Evolutionary conservation across 768 basidiomycete species (phyloP), one percentile per base, ranked within the genome.

Genomic region (Trametes villosa): DNA sequence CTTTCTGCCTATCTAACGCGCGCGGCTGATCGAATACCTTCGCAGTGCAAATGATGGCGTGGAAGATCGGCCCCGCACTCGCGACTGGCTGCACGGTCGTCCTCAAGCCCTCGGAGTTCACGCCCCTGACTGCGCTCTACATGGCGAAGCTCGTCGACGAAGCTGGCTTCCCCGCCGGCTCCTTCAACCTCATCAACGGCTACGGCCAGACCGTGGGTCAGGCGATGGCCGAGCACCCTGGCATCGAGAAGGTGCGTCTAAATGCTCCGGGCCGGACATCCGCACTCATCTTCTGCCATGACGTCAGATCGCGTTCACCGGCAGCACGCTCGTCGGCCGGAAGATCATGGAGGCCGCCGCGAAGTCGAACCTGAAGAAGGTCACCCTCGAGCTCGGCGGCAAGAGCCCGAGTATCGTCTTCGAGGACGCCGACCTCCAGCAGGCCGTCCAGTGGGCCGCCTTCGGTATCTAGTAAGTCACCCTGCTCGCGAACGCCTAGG

Each of bases 331-430:
- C 47, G 82, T 84, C 53, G 89, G 88, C 17, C 79, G 87, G 12
- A 81, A 79, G 63, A 83, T 89, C 71, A 80, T 87, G 76, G 80
- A 83, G 66, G 83, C 86, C 0, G 81, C 89, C 2, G 72, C 75
- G 22, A 78, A 79, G 66, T 81, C 79, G 31, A 91, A 91, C 72
- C 71, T 91, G 60, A 91, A 91, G 76, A 79, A 80, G 41, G 84
- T 87, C 42, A 85, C 86, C 11, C 83, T 90, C 60, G 88, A 90
- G 73, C 79, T 91, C 31, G 89, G 88, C n/a, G 87, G 87, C n/a
- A 87, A 88, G 76, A 81, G 75, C 45, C 83, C 83, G 31, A 81
- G 76, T 59, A 78, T 90, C 66, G 77, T 90, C 58, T 88, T 86
- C 68, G 78, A 87, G 53, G 83, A 85, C 59, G 83, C 84, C 15